phyloP scores from a whole-genome alignment of 1,284 basidiomycete genomes.

The Thecaphora thlaspeos region DNA sequence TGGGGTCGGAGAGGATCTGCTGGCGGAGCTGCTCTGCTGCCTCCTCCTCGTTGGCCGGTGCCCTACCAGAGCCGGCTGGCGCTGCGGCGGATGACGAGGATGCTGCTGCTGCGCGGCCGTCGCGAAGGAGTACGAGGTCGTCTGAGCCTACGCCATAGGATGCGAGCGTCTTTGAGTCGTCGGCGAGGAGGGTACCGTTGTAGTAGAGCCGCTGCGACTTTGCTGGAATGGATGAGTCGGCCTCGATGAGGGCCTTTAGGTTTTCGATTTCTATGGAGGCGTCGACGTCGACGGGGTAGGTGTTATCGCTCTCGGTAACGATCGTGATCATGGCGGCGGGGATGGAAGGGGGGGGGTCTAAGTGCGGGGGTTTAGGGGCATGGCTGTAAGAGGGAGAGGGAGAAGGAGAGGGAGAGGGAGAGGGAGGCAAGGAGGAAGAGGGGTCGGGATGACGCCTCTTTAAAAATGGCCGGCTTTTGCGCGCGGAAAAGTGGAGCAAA shows the following conservation, averaged over 20 bases:
- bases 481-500: too few relatives aligned
- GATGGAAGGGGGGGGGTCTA: too few relatives aligned
- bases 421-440: too few relatives aligned
- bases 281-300: conserved; percentile 48
- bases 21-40: conserved; percentile 86
- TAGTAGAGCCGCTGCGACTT: conserved; percentile 36
- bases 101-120: conserved; percentile 4
- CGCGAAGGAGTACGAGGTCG: conserved; percentile 40
- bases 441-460: too few relatives aligned
- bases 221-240: conserved; percentile 39
- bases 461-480: too few relatives aligned
- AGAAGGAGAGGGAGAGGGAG: too few relatives aligned
- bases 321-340: conserved; percentile 47
- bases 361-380: too few relatives aligned
- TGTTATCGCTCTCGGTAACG: conserved; percentile 42
- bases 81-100: background rate
- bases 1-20: conserved; percentile 79
- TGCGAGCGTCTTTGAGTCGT: conserved; percentile 33
- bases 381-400: too few relatives aligned
- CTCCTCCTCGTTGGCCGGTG: conserved; percentile 60
- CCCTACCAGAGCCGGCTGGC: background rate
- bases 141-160: conserved; percentile 42
- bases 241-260: conserved; percentile 49
- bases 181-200: conserved; percentile 24
- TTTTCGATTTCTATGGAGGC: conserved; percentile 49